Conservation (phyloP, 2,329 filamentous ascomycete species). For the Trichoderma atroviride region DNA sequence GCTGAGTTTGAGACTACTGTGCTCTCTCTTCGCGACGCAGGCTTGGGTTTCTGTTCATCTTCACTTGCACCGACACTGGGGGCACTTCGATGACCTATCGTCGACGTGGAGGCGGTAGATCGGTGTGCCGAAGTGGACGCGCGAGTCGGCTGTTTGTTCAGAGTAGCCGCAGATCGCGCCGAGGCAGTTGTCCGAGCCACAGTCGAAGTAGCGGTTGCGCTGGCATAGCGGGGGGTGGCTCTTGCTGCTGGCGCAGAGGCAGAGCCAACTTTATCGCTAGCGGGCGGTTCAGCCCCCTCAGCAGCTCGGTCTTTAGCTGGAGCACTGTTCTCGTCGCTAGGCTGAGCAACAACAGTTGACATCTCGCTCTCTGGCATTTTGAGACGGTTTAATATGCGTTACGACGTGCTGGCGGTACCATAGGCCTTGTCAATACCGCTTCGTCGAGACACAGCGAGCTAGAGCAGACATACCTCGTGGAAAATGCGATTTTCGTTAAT, state of each 20-base stretch:
- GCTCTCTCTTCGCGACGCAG: constrained; percentile 48
- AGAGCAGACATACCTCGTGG: constrained; percentile 9
- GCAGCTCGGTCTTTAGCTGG: background rate
- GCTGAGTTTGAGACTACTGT: constrained; percentile 45
- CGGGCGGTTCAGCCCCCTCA: constrained; percentile 4
- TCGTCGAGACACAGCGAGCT: background rate
- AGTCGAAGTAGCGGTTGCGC: constrained; percentile 27
- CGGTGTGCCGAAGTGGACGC: constrained; percentile 43
- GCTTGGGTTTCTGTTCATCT: constrained; percentile 52
- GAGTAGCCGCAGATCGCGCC: constrained; percentile 44
- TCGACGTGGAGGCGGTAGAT: constrained; percentile 42
- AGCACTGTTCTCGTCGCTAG: background rate
- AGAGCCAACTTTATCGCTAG: constrained; percentile 1
- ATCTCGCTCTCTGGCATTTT: constrained; percentile 18
- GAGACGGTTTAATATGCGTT: background rate
- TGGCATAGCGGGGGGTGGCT: constrained; percentile 13
- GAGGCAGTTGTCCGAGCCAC: constrained; percentile 32
- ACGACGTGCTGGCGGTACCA: background rate
- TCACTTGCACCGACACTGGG: constrained; percentile 53
- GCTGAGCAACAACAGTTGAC: background rate
- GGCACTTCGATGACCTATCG: constrained; percentile 50
- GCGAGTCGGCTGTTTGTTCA: constrained; percentile 54
- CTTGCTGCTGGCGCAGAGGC: constrained; percentile 5
- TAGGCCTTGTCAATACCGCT: background rate
- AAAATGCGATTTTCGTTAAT: background rate